Evolutionary conservation across 2,329 filamentous ascomycete genomes (phyloP), one percentile per base, ranked within the genome.

Genomic region (Claviceps monticola): DNA sequence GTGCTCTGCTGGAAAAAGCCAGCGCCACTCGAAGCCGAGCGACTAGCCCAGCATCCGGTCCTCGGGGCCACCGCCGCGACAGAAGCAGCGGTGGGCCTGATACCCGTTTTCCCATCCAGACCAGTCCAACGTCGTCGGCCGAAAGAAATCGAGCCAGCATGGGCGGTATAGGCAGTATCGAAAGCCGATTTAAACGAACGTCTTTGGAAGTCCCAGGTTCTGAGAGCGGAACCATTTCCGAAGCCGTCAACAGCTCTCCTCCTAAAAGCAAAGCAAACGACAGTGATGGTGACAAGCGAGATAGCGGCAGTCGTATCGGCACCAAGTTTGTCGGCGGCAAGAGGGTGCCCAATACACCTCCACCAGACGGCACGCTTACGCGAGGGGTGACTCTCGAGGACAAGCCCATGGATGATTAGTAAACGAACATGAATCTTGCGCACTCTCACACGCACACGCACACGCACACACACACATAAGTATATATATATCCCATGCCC

Each of bases 91-190:
- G 80, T 55, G 80, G 80, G 5, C 78, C 82, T 29, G 83, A 83
- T 62, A 95, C 86, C 8, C 79, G 89, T 42, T 96, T 95, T 73
- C 93, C 88, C 1, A 85, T 96, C 57, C 77, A 82, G 57, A 82
- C 86, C 5, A 80, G 79, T 57, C 82, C 78, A 55, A 81, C 73
- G 46, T 70, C 74, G 52, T 9, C 74, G 51, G 17, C 69, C 52
- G 79, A 74, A 61, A 69, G 73, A 49, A 72, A 76, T 66, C 73
- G 75, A 19, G 63, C 63, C 58, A 74, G 72, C 61, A 60, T 80
- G 50, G 72, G 73, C 50, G 74, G 76, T 42, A 50, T 50, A 50
- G 72, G 73, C 14, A 47, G 50, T 38, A 68, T 79, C 17, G 70
- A 67, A 50, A 62, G 70, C 29, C 57, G 57, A 48, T 62, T 73